Base-by-base conservation (phyloP, 768 basidiomycete species). In the Leccinellum luteum region DNA sequence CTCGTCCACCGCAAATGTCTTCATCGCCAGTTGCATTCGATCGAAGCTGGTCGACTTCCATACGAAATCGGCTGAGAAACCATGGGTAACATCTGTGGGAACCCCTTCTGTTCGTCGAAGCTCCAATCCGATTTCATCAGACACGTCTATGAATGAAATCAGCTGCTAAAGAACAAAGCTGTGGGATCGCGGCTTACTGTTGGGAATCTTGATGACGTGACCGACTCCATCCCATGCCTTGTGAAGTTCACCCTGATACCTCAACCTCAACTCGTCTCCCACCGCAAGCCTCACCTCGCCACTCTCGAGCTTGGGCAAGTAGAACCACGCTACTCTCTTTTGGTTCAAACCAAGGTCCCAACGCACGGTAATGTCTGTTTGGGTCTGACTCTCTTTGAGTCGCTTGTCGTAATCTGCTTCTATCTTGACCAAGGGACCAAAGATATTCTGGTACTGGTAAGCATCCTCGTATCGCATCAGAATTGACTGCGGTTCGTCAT, bases 11-110 rank as follows among this genome's bases (percentile, higher is more conserved):
- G 97, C 97, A 69, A 99, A 99, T 1, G 95, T 98, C 82, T 98
- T 98, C 96, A 99, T 98, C 0, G 97, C 96, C 32, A 94, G 81
- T 70, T 99, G 97, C 97, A 99, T 99, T 50, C 97, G 83, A 72
- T 99, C 97, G 67, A 99, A 99, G 73, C 96, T 98, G 1, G 97
- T 99, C 5, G 94, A 95, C 75, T 99, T 99, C 97, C 97, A 99
- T 5, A 99, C 96, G 67, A 98, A 99, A 72, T 99, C 97, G n/a
- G 89, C 97, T 0, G 92, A 87, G 67, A 97, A 98, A 64, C 92
- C 92, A 69, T 95, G 93, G 0, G 93, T 94, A 74, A 93, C 85
- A 31, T 98, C 96, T 17, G 88, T 85, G 6, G 97, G 97, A 7
- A 96, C 94, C 15, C 93, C 93, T 63, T 98, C 96, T 2, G 91